phyloP scores from a whole-genome alignment of 163 green algal genomes.

The Volvox carteri region DNA sequence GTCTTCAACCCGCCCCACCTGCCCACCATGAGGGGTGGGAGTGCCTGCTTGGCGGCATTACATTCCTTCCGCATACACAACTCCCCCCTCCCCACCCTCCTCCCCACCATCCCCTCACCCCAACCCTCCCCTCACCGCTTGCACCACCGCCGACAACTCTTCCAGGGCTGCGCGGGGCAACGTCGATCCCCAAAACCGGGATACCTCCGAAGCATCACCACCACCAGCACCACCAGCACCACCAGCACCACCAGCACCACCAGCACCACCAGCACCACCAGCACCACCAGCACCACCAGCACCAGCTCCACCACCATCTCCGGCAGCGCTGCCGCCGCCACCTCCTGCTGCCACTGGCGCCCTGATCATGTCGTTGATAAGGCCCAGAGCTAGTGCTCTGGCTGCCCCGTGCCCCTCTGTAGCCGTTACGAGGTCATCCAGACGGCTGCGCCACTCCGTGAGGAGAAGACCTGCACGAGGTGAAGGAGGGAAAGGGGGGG shows the following conservation, averaged over 20 bases:
- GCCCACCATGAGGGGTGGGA: too few relatives aligned
- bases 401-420: slow-evolving; percentile 25
- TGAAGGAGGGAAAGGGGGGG: too few relatives aligned
- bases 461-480: slow-evolving; percentile 6
- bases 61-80: too few relatives aligned
- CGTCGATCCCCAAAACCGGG: neutral
- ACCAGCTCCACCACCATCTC: too few relatives aligned
- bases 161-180: slow-evolving; percentile 47
- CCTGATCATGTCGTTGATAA: slow-evolving; percentile 34
- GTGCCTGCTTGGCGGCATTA: too few relatives aligned
- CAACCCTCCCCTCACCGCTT: slow-evolving; percentile 13
- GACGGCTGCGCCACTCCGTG: slow-evolving; percentile 48
- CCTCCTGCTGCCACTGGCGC: neutral
- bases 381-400: slow-evolving; percentile 55
- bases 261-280: neutral
- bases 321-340: neutral
- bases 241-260: too few relatives aligned
- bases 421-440: slow-evolving; percentile 48
- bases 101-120: too few relatives aligned
- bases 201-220: too few relatives aligned
- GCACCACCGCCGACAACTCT: slow-evolving; percentile 33
- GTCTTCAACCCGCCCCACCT: too few relatives aligned
- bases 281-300: neutral
- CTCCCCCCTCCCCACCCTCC: too few relatives aligned
- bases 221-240: neutral